phyloP scores from a whole-genome alignment of 2,329 filamentous ascomycete species.

The Emericellopsis cladophorae region DNA sequence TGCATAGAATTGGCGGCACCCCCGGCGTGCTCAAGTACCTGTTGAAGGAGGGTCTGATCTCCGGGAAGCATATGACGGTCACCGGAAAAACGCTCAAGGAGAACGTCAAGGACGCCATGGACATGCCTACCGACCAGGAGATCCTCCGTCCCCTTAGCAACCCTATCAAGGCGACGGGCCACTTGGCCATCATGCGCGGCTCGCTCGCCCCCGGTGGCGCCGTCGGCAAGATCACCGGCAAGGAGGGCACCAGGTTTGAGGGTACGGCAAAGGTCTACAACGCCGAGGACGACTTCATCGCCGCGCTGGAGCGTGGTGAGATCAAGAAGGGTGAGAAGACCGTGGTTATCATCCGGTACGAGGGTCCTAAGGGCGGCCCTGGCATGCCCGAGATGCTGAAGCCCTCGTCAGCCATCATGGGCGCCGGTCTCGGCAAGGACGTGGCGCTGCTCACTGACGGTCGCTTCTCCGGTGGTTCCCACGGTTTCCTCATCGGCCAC shows the following conservation, averaged over 20 bases:
- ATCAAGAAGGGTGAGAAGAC: slow-evolving; percentile 82
- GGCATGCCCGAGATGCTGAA: slow-evolving; percentile 95
- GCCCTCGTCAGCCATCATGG: slow-evolving; percentile 83
- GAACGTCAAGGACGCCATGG: slow-evolving; percentile 66
- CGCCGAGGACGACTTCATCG: slow-evolving; percentile 70
- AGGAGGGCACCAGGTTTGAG: slow-evolving; percentile 74
- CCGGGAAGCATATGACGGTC: slow-evolving; percentile 70
- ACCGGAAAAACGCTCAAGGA: slow-evolving; percentile 83
- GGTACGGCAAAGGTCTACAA: slow-evolving; percentile 76
- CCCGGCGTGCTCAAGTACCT: slow-evolving; percentile 81
- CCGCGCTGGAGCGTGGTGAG: slow-evolving; percentile 60
- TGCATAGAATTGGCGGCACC: slow-evolving; percentile 78
- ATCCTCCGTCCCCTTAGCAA: slow-evolving; percentile 72
- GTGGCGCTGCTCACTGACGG: slow-evolving; percentile 89
- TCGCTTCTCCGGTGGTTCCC: slow-evolving; percentile 74
- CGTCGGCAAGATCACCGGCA: slow-evolving; percentile 89
- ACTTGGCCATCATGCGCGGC: slow-evolving; percentile 79
- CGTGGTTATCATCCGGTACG: slow-evolving; percentile 78
- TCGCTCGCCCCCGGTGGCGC: slow-evolving; percentile 77
- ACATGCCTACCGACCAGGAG: slow-evolving; percentile 62
- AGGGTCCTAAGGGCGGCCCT: slow-evolving; percentile 84
- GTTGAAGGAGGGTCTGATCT: slow-evolving; percentile 68
- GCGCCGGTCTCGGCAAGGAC: slow-evolving; percentile 66
- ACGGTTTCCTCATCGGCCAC: slow-evolving; percentile 90
- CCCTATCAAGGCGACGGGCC: slow-evolving; percentile 77